These are phyloP conservation scores for Ramaria sp. DNA, from an alignment of 768 basidiomycete genomes.

Conservation along the genomic window DNA sequence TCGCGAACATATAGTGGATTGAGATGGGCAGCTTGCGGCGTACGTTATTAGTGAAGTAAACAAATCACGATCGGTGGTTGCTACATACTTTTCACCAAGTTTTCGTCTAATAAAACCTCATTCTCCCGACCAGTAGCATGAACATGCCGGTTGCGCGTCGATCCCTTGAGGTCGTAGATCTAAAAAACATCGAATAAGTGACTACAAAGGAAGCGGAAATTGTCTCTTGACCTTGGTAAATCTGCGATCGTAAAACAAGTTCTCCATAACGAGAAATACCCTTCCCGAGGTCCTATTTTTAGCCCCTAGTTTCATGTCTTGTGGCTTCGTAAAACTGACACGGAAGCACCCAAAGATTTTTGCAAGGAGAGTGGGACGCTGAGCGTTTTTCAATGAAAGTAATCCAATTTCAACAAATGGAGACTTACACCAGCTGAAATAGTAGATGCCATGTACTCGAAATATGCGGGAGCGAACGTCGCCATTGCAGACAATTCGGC, in stretches of 20 bases:
- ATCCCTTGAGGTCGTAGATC: slow-evolving; percentile 98
- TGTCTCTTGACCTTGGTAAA: slow-evolving; percentile 65
- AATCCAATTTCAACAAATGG: slow-evolving; percentile 6
- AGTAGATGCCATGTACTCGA: slow-evolving; percentile 96
- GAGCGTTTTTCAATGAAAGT: background rate
- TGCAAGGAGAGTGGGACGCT: slow-evolving; percentile 91
- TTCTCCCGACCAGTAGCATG: slow-evolving; percentile 83
- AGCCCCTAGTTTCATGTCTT: slow-evolving; percentile 43
- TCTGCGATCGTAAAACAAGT: slow-evolving; percentile 84
- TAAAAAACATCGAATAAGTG: slow-evolving; percentile 19
- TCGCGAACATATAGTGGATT: slow-evolving; percentile 93
- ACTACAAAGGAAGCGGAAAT: background rate
- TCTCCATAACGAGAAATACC: slow-evolving; percentile 98
- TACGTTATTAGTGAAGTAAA: background rate
- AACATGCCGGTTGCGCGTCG: slow-evolving; percentile 87
- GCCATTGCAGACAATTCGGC: slow-evolving; percentile 92
- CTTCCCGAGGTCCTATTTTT: slow-evolving; percentile 79
- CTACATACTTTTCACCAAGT: slow-evolving; percentile 78
- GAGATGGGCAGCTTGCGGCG: slow-evolving; percentile 51
- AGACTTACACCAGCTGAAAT: slow-evolving; percentile 66
- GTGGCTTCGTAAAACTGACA: slow-evolving; percentile 77
- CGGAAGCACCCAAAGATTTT: slow-evolving; percentile 98
- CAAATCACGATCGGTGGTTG: slow-evolving; percentile 7
- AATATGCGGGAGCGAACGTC: slow-evolving; percentile 94
- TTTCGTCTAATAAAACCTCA: slow-evolving; percentile 93